A percentile compares a stretch with the other conserved stretches of the same genome.
Evolutionary conservation across 495 filamentous ascomycete genomes (phyloP).

Genomic region (Penicillium manginii): DNA sequence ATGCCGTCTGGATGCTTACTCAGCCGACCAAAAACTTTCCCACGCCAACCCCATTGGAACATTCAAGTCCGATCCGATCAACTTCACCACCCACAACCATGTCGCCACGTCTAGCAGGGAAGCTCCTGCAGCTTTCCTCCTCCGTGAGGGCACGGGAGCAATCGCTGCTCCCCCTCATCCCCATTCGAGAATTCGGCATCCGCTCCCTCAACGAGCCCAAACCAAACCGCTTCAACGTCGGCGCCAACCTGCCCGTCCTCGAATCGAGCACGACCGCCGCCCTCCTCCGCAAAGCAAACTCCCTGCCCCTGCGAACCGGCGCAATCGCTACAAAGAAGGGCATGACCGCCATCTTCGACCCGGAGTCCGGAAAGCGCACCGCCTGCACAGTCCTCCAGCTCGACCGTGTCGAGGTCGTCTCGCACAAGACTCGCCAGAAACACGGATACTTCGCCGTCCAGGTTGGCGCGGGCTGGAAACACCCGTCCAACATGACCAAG

Average conservation of each 20-base stretch:
- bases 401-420: constrained; percentile 85
- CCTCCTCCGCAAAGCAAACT: constrained; percentile 73
- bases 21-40: constrained; percentile 30
- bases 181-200: constrained; percentile 49
- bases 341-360: constrained; percentile 88
- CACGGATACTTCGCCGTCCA: constrained; percentile 95
- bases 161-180: constrained; percentile 21
- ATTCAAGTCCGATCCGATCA: background rate
- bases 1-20: constrained; percentile 19
- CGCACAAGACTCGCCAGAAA: constrained; percentile 74
- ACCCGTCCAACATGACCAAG: constrained; percentile 72
- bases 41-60: background rate
- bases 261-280: constrained; percentile 77
- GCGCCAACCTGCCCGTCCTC: constrained; percentile 55
- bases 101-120: constrained; percentile 41
- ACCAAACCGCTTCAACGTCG: constrained; percentile 49
- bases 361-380: constrained; percentile 72
- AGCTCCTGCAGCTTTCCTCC: constrained; percentile 37
- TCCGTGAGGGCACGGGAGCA: constrained; percentile 19
- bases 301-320: constrained; percentile 80
- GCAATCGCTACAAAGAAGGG: constrained; percentile 87
- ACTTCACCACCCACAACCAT: constrained; percentile 25
- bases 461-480: constrained; percentile 79
- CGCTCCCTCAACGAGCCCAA: constrained; percentile 54
- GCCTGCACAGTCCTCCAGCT: constrained; percentile 93